A percentile compares a stretch with the other conserved stretches of the same genome.
Conservation (phyloP, 2,329 filamentous ascomycete genomes). For the Lomentospora prolificans region DNA sequence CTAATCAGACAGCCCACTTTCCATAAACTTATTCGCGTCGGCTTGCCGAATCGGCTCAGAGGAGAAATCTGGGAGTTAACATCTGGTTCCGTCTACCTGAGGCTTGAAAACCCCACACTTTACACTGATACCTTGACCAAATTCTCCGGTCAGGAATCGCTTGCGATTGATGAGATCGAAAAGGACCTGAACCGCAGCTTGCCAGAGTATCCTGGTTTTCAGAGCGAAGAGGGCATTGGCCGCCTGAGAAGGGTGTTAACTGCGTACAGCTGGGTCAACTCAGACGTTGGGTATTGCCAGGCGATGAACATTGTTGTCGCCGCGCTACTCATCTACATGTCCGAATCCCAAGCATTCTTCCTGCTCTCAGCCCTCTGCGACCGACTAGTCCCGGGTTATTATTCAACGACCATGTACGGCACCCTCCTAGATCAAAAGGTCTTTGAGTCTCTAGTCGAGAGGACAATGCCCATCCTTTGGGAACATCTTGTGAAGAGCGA, state of each 20-base stretch:
- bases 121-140: constrained; percentile 79
- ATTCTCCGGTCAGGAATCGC: constrained; percentile 74
- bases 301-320: constrained; percentile 99
- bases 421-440: constrained; percentile 94
- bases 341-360: constrained; percentile 91
- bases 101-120: constrained; percentile 74
- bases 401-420: constrained; percentile 98
- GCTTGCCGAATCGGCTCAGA: constrained; percentile 81
- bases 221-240: constrained; percentile 90
- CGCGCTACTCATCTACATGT: constrained; percentile 97
- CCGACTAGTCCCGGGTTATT: constrained; percentile 87
- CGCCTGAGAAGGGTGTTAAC: constrained; percentile 83
- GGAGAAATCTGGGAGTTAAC: constrained; percentile 96
- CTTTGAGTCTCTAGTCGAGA: constrained; percentile 96
- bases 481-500: constrained; percentile 96
- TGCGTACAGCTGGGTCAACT: constrained; percentile 94
- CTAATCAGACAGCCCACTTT: constrained; percentile 93
- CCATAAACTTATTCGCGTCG: constrained; percentile 93
- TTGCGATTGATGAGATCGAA: constrained; percentile 98
- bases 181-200: constrained; percentile 95
- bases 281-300: constrained; percentile 95
- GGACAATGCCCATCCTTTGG: constrained; percentile 97
- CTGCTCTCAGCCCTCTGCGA: constrained; percentile 86
- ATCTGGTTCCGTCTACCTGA: constrained; percentile 80
- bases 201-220: constrained; percentile 94